A percentile compares a stretch with the other conserved stretches of the same genome.
Conservation (phyloP, 768 basidiomycete species). For the Psilocybe tampanensis region DNA sequence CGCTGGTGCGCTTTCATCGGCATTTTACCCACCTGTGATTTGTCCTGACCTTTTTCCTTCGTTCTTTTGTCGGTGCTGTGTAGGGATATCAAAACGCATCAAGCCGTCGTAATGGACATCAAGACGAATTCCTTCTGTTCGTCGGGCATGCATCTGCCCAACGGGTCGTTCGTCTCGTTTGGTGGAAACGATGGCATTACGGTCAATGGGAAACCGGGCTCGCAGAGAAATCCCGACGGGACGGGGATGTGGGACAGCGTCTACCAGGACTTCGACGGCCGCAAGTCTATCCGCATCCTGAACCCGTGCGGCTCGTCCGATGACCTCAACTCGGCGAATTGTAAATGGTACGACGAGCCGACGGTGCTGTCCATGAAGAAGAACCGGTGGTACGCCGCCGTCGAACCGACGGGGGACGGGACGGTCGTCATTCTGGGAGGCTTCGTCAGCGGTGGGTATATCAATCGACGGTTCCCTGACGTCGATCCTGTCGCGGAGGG, state of each 20-base stretch:
- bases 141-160: constrained; percentile 80
- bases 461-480: constrained; percentile 76
- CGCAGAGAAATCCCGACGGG: constrained; percentile 46
- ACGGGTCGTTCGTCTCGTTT: constrained; percentile 72
- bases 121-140: constrained; percentile 78
- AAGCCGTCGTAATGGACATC: constrained; percentile 68
- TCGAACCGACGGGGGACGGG: constrained; percentile 77
- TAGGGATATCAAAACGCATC: constrained; percentile 64
- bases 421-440: constrained; percentile 80
- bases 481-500: constrained; percentile 60
- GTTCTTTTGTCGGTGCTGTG: neutral
- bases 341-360: constrained; percentile 75
- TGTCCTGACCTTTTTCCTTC: neutral
- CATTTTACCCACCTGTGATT: neutral
- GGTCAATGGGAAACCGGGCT: constrained; percentile 59
- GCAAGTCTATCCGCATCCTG: constrained; percentile 77
- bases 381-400: constrained; percentile 77
- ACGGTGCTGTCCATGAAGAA: constrained; percentile 64
- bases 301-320: constrained; percentile 65
- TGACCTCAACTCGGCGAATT: constrained; percentile 49
- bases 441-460: constrained; percentile 76
- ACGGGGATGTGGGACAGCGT: constrained; percentile 60
- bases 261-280: constrained; percentile 84
- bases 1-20: constrained; percentile 49
- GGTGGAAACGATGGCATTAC: constrained; percentile 82